These are phyloP conservation scores for Calonectria montana DNA, from an alignment of 2,329 filamentous ascomycete genomes.

Conservation along the genomic window DNA sequence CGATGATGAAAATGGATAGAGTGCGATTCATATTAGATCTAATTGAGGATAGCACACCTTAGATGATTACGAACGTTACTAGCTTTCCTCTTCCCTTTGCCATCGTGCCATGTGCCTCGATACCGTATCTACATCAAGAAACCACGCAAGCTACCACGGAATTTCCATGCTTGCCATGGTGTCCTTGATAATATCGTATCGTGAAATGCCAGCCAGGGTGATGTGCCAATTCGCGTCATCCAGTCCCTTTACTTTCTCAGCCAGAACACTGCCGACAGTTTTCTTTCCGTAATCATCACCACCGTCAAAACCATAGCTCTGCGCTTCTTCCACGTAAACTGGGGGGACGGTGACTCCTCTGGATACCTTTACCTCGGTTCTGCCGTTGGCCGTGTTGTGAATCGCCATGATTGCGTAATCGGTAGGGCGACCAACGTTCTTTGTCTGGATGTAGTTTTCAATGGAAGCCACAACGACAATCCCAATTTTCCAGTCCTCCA, in stretches of 20 bases:
- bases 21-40: neutral
- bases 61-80: neutral
- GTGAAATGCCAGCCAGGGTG: neutral
- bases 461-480: constrained; percentile 1
- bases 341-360: neutral
- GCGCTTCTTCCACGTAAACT: neutral
- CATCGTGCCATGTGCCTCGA: too few relatives aligned
- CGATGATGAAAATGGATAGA: neutral
- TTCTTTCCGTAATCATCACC: neutral
- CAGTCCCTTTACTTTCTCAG: neutral
- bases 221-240: constrained; percentile 5
- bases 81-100: neutral
- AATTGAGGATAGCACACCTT: neutral
- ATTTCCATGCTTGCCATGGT: neutral
- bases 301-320: neutral
- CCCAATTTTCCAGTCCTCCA: neutral
- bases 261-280: constrained; percentile 7
- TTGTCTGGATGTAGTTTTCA: constrained; percentile 12
- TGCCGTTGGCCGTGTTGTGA: neutral
- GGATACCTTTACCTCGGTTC: neutral
- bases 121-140: neutral
- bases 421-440: neutral
- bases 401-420: constrained; percentile 5
- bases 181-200: constrained; percentile 2
- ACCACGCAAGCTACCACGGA: neutral